Percentiles rank a stretch among this genome's conserved stretches.
These are phyloP conservation scores for Metschnikowia proteae DNA, from an alignment of 805 yeast genomes.

Conservation along the genomic window DNA sequence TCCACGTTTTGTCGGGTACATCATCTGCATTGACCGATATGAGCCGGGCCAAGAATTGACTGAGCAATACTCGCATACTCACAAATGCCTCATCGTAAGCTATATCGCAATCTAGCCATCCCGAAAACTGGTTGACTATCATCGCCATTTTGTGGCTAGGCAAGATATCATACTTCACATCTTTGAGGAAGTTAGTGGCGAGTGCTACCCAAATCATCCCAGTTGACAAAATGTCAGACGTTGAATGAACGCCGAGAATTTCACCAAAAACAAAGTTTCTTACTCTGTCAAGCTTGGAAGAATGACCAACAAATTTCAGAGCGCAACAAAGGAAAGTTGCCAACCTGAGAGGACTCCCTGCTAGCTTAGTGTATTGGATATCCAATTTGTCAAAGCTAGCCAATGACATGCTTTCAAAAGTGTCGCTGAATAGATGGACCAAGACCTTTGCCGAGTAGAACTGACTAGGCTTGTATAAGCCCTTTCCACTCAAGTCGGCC, in stretches of 20 bases:
- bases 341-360: constrained; percentile 29
- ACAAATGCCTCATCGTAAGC: constrained; percentile 57
- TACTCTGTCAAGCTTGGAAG: constrained; percentile 44
- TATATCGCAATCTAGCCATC: constrained; percentile 60
- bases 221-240: constrained; percentile 33
- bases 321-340: constrained; percentile 32
- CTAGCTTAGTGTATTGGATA: constrained; percentile 29
- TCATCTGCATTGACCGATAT: constrained; percentile 11
- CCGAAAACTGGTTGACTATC: constrained; percentile 50
- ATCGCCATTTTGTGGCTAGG: constrained; percentile 63
- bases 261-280: constrained; percentile 66
- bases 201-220: constrained; percentile 49
- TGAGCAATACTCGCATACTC: constrained; percentile 47
- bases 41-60: constrained; percentile 40
- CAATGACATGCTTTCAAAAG: constrained; percentile 23
- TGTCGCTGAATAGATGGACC: constrained; percentile 25
- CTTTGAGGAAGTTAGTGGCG: constrained; percentile 41
- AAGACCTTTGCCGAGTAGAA: constrained; percentile 22
- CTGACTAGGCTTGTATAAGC: constrained; percentile 10
- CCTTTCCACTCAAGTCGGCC: constrained; percentile 11
- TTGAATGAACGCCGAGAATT: constrained; percentile 49
- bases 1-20: constrained; percentile 33
- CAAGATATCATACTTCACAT: constrained; percentile 40
- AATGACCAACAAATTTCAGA: constrained; percentile 31
- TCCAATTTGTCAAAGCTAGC: constrained; percentile 27